Evolutionary conservation across 1,139 yeast species (phyloP).

Genomic region (Candida sanyaensis): DNA sequence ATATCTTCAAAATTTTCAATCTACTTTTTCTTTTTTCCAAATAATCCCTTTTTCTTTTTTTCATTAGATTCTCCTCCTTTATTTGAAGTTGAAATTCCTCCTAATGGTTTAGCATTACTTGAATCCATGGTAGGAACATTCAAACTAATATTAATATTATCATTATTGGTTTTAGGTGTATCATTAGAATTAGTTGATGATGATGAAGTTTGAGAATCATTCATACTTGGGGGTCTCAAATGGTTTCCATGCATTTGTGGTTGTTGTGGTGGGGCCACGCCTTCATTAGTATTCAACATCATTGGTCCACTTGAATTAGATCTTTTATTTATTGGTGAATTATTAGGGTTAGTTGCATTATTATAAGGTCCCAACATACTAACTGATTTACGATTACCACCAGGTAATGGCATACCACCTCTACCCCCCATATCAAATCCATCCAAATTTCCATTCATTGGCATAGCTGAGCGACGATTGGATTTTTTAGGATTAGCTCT

Average conservation of each 20-base stretch:
- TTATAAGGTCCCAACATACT: conserved; percentile 10
- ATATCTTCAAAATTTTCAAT: background rate
- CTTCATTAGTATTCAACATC: conserved; percentile 1
- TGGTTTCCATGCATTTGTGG: conserved; percentile 11
- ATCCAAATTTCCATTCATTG: conserved; percentile 34
- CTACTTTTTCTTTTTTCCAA: conserved; percentile 19
- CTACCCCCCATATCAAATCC: conserved; percentile 51
- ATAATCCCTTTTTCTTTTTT: conserved; percentile 35
- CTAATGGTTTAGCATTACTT: conserved; percentile 35
- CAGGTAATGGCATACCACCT: conserved; percentile 51
- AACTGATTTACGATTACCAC: conserved; percentile 20
- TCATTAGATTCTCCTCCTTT: conserved; percentile 16
- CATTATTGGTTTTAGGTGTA: conserved; percentile 31
- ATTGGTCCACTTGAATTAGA: background rate
- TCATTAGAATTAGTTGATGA: conserved; percentile 28
- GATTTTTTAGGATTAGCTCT: conserved; percentile 28
- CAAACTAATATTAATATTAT: conserved; percentile 10
- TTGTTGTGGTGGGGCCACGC: conserved; percentile 16
- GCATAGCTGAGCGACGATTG: conserved; percentile 40
- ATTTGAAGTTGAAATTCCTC: conserved; percentile 26
- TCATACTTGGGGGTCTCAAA: conserved; percentile 27
- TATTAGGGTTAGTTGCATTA: background rate
- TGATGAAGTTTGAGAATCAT: conserved; percentile 32
- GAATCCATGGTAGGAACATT: conserved; percentile 18
- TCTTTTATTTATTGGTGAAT: conserved; percentile 8